Conservation (phyloP, 495 filamentous ascomycete genomes). For the Cercophora samala region DNA sequence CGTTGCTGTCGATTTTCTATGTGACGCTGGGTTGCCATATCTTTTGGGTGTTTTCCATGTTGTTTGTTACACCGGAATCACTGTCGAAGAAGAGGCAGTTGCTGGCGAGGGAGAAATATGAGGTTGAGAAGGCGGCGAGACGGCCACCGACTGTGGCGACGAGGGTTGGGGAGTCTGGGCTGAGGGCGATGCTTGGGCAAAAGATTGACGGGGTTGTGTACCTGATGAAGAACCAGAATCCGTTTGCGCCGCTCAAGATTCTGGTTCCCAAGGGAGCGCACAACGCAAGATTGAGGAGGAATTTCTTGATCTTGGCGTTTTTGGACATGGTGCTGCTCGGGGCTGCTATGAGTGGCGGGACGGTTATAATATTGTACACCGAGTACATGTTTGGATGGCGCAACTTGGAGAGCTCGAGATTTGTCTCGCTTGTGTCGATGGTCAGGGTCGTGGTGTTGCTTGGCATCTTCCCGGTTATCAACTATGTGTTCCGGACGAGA, state of each 20-base stretch:
- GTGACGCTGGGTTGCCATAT: slow-evolving; percentile 65
- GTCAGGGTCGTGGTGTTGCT: slow-evolving; percentile 72
- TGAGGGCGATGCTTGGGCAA: slow-evolving; percentile 19
- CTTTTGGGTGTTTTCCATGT: slow-evolving; percentile 65
- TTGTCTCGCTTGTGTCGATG: slow-evolving; percentile 71
- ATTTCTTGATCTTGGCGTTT: slow-evolving; percentile 72
- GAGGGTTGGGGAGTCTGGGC: not conserved
- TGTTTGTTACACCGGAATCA: slow-evolving; percentile 76
- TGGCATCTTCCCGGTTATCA: slow-evolving; percentile 67
- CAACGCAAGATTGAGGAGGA: slow-evolving; percentile 64
- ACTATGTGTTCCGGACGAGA: slow-evolving; percentile 61
- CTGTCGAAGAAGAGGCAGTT: slow-evolving; percentile 64
- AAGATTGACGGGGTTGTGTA: slow-evolving; percentile 19
- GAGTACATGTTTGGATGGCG: slow-evolving; percentile 78
- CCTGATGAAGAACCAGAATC: slow-evolving; percentile 45
- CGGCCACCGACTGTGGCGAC: slow-evolving; percentile 17
- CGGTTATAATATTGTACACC: slow-evolving; percentile 75
- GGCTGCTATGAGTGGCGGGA: slow-evolving; percentile 74
- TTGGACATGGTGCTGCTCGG: slow-evolving; percentile 78
- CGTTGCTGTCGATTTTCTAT: slow-evolving; percentile 73
- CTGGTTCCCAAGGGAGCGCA: slow-evolving; percentile 67
- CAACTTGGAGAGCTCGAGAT: slow-evolving; percentile 69
- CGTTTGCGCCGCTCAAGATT: slow-evolving; percentile 72
- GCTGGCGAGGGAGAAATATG: slow-evolving; percentile 64
- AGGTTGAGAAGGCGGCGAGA: slow-evolving; percentile 25